Percentiles rank a stretch among this genome's conserved stretches.
phyloP scores from a whole-genome alignment of 768 basidiomycete genomes.

The Xerocomellus dryophilus region DNA sequence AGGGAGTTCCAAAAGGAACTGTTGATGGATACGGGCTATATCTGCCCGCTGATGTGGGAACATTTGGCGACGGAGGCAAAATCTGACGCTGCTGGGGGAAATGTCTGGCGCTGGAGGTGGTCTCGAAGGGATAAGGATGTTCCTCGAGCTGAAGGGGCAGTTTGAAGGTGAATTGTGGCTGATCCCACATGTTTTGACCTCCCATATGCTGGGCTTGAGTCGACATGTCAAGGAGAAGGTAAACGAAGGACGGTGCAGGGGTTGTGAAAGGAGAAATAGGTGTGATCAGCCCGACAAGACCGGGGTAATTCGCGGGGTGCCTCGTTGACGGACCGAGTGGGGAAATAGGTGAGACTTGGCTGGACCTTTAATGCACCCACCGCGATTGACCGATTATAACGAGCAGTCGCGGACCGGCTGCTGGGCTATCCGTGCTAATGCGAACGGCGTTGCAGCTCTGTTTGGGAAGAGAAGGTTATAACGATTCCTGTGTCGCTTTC shows the following conservation, averaged over 20 bases:
- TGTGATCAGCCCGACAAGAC: constrained; percentile 6
- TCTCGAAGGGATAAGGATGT: constrained; percentile 17
- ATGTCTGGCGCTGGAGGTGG: neutral
- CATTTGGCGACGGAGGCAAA: neutral
- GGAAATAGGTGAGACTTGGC: neutral
- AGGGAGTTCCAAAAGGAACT: constrained; percentile 9
- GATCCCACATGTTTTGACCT: constrained; percentile 18
- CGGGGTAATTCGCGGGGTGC: neutral
- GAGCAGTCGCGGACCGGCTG: constrained; percentile 8
- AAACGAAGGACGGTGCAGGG: neutral
- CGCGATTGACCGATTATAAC: neutral
- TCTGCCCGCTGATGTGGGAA: constrained; percentile 1
- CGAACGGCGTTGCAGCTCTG: neutral
- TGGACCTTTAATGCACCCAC: constrained; percentile 13
- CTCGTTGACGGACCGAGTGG: neutral
- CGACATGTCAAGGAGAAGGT: constrained; percentile 19
- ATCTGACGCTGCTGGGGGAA: constrained; percentile 14
- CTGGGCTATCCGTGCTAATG: constrained; percentile 1
- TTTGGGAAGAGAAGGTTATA: neutral
- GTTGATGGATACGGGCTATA: constrained; percentile 14
- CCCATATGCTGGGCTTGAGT: constrained; percentile 15
- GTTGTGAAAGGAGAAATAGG: neutral
- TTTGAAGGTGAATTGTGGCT: constrained; percentile 9
- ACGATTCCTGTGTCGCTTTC: too few species aligned
- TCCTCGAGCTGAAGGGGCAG: constrained; percentile 32